Evolutionary conservation across 352 stramenopile genomes (phyloP), one percentile per base, ranked within the genome.

Genomic region (Hyaloperonospora arabidopsidis): DNA sequence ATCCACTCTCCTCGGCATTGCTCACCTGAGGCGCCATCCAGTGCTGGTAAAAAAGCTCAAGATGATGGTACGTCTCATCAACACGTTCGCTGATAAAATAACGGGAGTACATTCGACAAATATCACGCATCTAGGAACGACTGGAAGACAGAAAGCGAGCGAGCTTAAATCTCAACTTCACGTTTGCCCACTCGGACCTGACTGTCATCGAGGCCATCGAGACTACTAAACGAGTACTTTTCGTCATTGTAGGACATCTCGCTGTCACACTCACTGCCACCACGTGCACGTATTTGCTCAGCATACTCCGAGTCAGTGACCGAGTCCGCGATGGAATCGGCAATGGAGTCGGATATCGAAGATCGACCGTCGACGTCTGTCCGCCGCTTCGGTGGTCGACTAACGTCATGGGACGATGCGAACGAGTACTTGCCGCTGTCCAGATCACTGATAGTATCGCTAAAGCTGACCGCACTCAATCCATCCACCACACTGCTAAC

Each of bases 181-280:
- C 76, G 76, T 44, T 84, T 66, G 54, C 57, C 45, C 17, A 68
- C 47, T 59, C 67, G 63, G 44, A 70, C 58, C 18, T 72, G 57
- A 47, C 63, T 79, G 53, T 66, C 56, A 49, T 71, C 63, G 7
- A 78, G 53, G 28, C 58, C 58, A 18, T 84, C 73, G 5, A 69
- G 34, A 44, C 71, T 74, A 38, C 69, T 81, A 51, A 88, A 86
- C 14, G 68, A 82, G 63, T 88, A 88, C 54, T 85, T 88, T 46
- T 88, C 78, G 55, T 88, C 78, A 52, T 88, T 88, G 75, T 86
- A 86, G 41, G 78, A 88, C 75, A 88, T 86, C 48, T 88, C 78
- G 43, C 71, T 84, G 68, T 65, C 84, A 64, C 75, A 86, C 54
- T 88, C 78, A 54, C 78, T 88, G 59, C 74, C 73, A 3, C 65